Evolutionary conservation across 176 grass and related monocot genomes (phyloP).

Genomic region (Phragmites australis): DNA sequence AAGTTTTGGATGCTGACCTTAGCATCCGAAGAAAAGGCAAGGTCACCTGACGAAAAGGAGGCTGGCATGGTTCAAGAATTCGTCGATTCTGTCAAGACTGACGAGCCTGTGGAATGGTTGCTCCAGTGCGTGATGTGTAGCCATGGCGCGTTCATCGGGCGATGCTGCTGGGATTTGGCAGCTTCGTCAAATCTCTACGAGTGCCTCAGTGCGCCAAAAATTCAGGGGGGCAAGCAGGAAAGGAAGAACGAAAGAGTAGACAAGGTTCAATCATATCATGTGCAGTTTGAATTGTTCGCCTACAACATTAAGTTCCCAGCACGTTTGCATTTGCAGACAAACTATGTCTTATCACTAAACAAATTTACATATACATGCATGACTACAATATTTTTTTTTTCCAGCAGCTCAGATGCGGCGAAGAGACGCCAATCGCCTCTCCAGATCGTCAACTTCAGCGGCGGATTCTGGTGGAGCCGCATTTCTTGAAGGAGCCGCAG

Average conservation of each 20-base stretch:
- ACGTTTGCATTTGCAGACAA: background rate
- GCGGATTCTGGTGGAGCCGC: constrained; percentile 52
- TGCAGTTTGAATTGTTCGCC: background rate
- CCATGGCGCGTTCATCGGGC: too few species aligned
- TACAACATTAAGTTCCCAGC: constrained; percentile 21
- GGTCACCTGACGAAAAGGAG: too few species aligned
- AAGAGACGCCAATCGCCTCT: constrained; percentile 89
- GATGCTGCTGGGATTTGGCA: too few species aligned
- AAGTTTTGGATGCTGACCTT: too few species aligned
- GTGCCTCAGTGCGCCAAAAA: background rate
- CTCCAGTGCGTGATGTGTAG: background rate
- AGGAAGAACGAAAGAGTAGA: background rate
- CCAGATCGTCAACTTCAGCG: constrained; percentile 87
- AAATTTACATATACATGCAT: constrained; percentile 51
- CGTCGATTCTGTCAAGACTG: too few species aligned
- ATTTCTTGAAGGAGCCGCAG: constrained; percentile 39
- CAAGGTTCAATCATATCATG: background rate
- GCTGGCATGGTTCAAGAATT: too few species aligned
- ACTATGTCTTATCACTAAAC: constrained; percentile 17
- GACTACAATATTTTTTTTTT: constrained; percentile 20
- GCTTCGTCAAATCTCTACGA: too few species aligned
- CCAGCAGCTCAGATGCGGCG: constrained; percentile 54
- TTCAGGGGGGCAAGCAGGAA: background rate
- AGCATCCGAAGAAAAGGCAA: too few species aligned
- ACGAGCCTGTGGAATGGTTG: too few species aligned